phyloP scores from a whole-genome alignment of 345 rosid genomes.

The Gynandropsis gynandra region DNA sequence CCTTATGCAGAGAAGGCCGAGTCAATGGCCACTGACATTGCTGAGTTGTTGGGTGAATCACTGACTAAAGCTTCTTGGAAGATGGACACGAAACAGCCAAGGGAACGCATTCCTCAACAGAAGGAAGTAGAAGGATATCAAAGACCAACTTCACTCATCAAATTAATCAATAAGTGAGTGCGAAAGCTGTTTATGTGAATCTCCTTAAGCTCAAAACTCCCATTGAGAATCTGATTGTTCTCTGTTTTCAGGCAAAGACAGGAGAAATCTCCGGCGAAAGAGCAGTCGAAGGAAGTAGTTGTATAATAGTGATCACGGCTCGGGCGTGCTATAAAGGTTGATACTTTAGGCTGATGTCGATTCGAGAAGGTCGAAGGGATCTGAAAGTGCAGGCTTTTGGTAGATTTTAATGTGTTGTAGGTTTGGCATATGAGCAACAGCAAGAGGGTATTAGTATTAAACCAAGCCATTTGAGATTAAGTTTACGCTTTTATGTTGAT shows the following conservation, averaged over 20 bases:
- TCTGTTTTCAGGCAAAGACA: conserved; percentile 17
- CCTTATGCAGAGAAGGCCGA: conserved; percentile 71
- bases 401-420: too few species aligned
- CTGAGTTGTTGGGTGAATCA: conserved; percentile 76
- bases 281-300: conserved; percentile 3
- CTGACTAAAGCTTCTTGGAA: conserved; percentile 67
- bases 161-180: conserved; percentile 19
- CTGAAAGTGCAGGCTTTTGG: too few species aligned
- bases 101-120: too few species aligned
- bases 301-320: too few species aligned
- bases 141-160: conserved; percentile 58
- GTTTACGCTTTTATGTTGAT: too few species aligned
- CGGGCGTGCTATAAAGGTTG: too few species aligned
- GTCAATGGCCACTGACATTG: conserved; percentile 73
- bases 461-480: too few species aligned
- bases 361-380: too few species aligned
- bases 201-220: too few species aligned
- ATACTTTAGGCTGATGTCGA: too few species aligned
- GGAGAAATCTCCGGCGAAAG: conserved; percentile 9
- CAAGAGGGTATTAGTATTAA: too few species aligned
- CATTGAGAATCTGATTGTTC: conserved; percentile 1
- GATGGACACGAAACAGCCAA: conserved; percentile 59
- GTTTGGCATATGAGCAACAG: too few species aligned
- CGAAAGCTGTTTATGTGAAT: not conserved
- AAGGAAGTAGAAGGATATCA: conserved; percentile 43